Conservation (phyloP, 2,329 filamentous ascomycete species). For the Fusarium buxicola region DNA sequence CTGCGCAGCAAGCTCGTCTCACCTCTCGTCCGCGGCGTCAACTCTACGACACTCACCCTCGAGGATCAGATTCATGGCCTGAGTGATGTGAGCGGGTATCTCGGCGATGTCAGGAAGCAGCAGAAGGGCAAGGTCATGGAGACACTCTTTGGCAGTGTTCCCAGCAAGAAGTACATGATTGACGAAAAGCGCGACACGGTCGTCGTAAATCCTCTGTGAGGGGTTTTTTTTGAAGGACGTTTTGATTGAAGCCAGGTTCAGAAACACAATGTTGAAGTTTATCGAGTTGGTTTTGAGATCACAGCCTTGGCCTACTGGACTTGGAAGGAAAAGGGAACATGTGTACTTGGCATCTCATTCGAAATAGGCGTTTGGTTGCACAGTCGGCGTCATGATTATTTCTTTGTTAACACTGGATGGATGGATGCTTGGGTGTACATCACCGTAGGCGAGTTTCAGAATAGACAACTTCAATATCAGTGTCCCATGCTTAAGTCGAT, state of each 20-base stretch:
- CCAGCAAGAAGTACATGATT: constrained; percentile 50
- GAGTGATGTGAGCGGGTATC: constrained; percentile 81
- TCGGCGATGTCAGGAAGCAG: constrained; percentile 78
- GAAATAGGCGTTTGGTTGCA: constrained; percentile 17
- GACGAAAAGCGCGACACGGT: constrained; percentile 44
- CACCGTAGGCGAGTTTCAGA: constrained; percentile 6
- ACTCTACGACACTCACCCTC: constrained; percentile 76
- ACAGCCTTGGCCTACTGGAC: neutral
- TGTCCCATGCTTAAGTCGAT: neutral
- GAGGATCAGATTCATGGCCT: constrained; percentile 89
- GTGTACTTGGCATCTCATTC: neutral
- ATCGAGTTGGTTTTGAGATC: neutral
- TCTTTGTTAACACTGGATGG: constrained; percentile 13
- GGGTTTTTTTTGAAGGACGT: neutral
- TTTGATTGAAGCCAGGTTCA: neutral
- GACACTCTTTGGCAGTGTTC: constrained; percentile 73
- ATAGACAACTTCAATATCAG: constrained; percentile 5
- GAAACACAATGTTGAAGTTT: neutral
- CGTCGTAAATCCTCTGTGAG: constrained; percentile 32
- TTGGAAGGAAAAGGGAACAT: constrained; percentile 1
- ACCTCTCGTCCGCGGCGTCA: constrained; percentile 79
- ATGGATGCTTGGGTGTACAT: constrained; percentile 8
- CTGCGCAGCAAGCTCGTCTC: constrained; percentile 85
- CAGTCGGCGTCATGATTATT: constrained; percentile 11
- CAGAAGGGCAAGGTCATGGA: constrained; percentile 89